Evolutionary conservation across 163 green algal genomes (phyloP).

Genomic region (Scenedesmus sp.): DNA sequence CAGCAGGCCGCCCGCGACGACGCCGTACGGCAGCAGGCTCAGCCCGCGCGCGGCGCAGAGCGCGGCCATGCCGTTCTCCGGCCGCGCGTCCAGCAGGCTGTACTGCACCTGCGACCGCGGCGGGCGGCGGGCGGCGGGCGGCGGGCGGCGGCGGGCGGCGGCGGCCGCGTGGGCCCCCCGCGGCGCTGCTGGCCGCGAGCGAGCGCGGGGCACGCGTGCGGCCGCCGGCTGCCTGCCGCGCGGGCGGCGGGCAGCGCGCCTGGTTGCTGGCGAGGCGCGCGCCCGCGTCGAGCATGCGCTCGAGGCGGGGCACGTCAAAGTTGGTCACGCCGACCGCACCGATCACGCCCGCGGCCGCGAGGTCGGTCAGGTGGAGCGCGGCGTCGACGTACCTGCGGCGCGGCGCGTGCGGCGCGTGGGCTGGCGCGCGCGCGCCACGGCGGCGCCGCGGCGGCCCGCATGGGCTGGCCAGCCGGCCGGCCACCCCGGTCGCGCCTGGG

Average conservation of each 20-base stretch:
- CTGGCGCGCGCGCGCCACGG: too few relatives aligned
- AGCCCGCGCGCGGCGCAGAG: constrained; percentile 75
- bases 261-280: constrained; percentile 76
- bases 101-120: constrained; percentile 91
- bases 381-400: constrained; percentile 67
- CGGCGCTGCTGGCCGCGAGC: too few relatives aligned
- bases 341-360: constrained; percentile 50
- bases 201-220: too few relatives aligned
- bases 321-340: constrained; percentile 80
- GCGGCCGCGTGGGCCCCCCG: too few relatives aligned
- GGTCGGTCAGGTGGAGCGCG: constrained; percentile 63
- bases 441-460: too few relatives aligned
- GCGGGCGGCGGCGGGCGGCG: too few relatives aligned
- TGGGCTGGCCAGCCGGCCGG: neutral
- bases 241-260: too few relatives aligned
- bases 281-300: constrained; percentile 77
- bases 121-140: too few relatives aligned
- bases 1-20: constrained; percentile 28
- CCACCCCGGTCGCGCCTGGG: constrained; percentile 17
- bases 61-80: constrained; percentile 72
- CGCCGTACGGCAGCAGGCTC: constrained; percentile 74
- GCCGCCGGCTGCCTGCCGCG: too few relatives aligned
- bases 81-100: constrained; percentile 82
- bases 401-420: neutral
- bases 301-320: constrained; percentile 78